Evolutionary conservation across 352 stramenopile genomes (phyloP).

Genomic region (Phytophthora podocarpi): DNA sequence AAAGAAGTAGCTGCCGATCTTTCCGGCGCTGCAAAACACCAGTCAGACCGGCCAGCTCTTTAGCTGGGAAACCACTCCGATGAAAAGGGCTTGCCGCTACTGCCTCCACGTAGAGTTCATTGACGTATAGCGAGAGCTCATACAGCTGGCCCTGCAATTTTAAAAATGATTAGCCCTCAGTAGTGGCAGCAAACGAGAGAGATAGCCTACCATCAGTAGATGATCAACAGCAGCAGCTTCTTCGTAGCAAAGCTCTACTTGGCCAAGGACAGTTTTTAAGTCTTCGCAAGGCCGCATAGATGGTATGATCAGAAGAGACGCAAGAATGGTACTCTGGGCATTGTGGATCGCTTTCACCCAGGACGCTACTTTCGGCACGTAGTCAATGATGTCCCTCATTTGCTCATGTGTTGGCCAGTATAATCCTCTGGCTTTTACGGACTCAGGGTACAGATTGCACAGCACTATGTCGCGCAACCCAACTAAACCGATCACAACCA

Average conservation of each 20-base stretch:
- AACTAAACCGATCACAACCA: conserved; percentile 27
- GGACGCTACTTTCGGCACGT: conserved; percentile 15
- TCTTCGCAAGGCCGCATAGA: conserved; percentile 36
- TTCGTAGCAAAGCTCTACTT: conserved; percentile 30
- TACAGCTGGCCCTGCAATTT: conserved; percentile 41
- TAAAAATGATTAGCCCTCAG: not conserved
- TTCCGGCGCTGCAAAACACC: conserved; percentile 36
- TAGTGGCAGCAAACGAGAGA: not conserved
- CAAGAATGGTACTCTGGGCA: conserved; percentile 25
- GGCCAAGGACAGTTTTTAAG: conserved; percentile 25
- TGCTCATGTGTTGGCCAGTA: conserved; percentile 25
- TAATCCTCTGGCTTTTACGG: conserved; percentile 1
- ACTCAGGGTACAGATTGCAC: conserved; percentile 7
- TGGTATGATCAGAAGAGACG: conserved; percentile 35
- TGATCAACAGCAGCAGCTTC: conserved; percentile 32
- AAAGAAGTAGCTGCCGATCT: conserved; percentile 42
- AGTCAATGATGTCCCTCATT: conserved; percentile 21
- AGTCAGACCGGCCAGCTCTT: conserved; percentile 31
- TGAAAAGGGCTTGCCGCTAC: conserved; percentile 54
- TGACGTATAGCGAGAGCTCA: conserved; percentile 37
- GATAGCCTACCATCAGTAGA: conserved; percentile 35
- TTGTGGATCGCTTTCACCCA: conserved; percentile 43
- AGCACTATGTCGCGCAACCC: conserved; percentile 6
- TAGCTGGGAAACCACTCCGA: conserved; percentile 9
- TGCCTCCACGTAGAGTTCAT: conserved; percentile 55